Conservation (phyloP, 2,329 filamentous ascomycete species). For the Sclerotiophoma versabilis region DNA sequence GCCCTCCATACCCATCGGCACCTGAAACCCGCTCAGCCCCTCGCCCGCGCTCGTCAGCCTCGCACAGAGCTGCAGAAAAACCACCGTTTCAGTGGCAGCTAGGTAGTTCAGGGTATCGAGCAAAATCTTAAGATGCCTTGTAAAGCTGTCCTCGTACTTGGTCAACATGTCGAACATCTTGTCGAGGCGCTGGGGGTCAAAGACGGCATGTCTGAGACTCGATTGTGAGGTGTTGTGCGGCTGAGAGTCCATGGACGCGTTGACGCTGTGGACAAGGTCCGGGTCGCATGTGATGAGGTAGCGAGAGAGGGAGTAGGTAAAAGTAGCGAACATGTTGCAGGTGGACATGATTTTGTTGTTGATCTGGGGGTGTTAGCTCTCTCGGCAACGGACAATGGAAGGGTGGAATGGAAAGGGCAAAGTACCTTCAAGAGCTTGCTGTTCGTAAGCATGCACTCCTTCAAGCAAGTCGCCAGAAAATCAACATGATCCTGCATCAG, state of each 20-base stretch:
- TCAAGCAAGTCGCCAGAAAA: conserved; percentile 95
- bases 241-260: conserved; percentile 59
- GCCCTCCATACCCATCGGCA: conserved; percentile 34
- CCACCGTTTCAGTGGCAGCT: conserved; percentile 95
- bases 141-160: conserved; percentile 94
- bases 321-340: conserved; percentile 91
- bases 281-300: conserved; percentile 85
- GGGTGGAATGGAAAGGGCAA: conserved; percentile 31
- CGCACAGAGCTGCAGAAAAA: conserved; percentile 86
- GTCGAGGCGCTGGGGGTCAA: conserved; percentile 67
- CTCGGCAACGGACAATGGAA: no score
- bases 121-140: conserved; percentile 88
- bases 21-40: conserved; percentile 54
- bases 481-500: conserved; percentile 99
- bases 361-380: conserved; percentile 69
- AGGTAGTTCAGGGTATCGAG: conserved; percentile 97
- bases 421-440: conserved; percentile 86
- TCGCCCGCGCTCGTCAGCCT: conserved; percentile 82
- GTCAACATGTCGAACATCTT: conserved; percentile 86
- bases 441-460: conserved; percentile 99
- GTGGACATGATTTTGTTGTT: conserved; percentile 97
- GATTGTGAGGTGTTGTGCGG: conserved; percentile 9
- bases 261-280: conserved; percentile 68
- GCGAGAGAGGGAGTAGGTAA: conserved; percentile 84
- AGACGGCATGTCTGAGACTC: conserved; percentile 51